phyloP scores from a whole-genome alignment of 495 filamentous ascomycete genomes.

The Aspergillus baeticus region DNA sequence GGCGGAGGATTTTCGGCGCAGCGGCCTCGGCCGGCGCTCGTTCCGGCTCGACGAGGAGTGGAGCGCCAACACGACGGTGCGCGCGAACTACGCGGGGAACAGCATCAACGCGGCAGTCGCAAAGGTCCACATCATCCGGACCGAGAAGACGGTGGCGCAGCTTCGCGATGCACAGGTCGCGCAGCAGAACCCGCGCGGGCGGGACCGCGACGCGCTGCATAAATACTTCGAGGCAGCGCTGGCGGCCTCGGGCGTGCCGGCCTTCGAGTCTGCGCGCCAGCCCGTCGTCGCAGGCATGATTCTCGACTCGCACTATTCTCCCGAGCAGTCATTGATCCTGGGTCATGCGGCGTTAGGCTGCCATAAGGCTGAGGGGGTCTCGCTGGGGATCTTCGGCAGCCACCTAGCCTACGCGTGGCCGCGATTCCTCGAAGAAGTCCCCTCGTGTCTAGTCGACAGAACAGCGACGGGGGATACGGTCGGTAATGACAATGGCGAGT shows the following conservation, averaged over 20 bases:
- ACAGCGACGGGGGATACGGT: not conserved
- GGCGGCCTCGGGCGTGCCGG: not conserved
- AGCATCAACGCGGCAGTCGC: no score
- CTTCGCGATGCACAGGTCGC: slow-evolving; percentile 1
- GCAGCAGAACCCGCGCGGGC: not conserved
- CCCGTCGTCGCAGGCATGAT: not conserved
- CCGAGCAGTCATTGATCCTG: not conserved
- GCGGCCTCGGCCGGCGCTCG: not conserved
- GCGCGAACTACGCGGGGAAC: not conserved
- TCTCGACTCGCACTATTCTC: not conserved
- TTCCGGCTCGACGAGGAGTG: slow-evolving; percentile 1
- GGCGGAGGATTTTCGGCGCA: not conserved
- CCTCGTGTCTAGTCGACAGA: not conserved
- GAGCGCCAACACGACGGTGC: not conserved
- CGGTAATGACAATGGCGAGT: not conserved
- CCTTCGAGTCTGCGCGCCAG: not conserved
- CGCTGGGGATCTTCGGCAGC: not conserved
- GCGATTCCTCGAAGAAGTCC: not conserved
- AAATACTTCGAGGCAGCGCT: not conserved
- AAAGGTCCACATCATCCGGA: not conserved
- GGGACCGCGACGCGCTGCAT: not conserved
- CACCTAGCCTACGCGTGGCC: not conserved
- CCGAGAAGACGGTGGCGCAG: not conserved
- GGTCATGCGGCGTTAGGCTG: not conserved
- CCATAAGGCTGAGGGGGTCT: not conserved